Base-by-base conservation (phyloP, 2,329 filamentous ascomycete genomes). In the Aspergillus transmontanensis region DNA sequence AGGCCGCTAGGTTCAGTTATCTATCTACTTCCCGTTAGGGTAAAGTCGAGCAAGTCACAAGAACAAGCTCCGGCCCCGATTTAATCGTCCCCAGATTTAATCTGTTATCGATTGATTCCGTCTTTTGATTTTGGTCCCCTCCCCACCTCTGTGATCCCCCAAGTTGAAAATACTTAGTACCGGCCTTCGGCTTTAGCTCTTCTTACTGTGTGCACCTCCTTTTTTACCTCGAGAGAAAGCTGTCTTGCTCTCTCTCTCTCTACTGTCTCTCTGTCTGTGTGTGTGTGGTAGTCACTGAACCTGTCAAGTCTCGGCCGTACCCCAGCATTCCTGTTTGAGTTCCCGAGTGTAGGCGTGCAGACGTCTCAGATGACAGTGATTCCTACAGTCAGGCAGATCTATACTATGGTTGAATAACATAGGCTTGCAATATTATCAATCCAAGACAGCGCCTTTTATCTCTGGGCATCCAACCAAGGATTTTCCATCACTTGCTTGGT, bases 391-490 rank as follows among this genome's bases (percentile, higher is more conserved):
- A 56, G 39, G 36, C 62, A 10, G 28, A n/a, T 68, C 48, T 64
- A 60, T 69, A 71, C 55, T 68, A 75, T 78, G 75, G 67, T 78
- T 75, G 70, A 74, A 79, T 79, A 79, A 78, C 77, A 77, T 69
- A 64, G 56, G 68, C 72, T 75, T 61, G 53, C 21, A 32, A 36
- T 39, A 50, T 34, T n/a, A 21, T 34, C 26, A 34, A 32, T 19
- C 16, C 14, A 19, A 28, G 16, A n/a, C 28, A 11, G 26, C 46
- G 26, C 23, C 16, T 12, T 32, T 19, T 51, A 32, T 19, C 30
- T 12, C 48, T 14, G 28, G 3, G 48, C 28, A 19, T 19, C 19
- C n/a, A 51, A n/a, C 48, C 10, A 32, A n/a, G 7, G 21, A 50
- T 34, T n/a, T 28, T 51, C 14, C 26, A 34, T 32, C n/a, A 32